These are phyloP conservation scores for Suhomyces kilbournensis DNA, from an alignment of 805 yeast genomes.

Conservation along the genomic window DNA sequence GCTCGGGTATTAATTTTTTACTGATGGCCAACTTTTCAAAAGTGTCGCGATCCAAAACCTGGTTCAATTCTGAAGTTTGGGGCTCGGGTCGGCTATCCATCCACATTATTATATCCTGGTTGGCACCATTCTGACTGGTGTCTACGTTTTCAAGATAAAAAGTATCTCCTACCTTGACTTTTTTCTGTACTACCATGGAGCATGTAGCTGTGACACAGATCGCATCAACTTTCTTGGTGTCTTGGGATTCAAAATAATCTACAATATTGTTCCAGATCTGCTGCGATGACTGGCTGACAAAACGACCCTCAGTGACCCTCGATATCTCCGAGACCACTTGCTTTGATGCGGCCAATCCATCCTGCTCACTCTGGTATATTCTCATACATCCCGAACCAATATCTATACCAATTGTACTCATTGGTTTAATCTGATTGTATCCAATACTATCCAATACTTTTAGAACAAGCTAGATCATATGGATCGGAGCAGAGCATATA, in stretches of 20 bases:
- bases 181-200: conserved; percentile 48
- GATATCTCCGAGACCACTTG: background rate
- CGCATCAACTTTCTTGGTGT: conserved; percentile 8
- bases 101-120: conserved; percentile 50
- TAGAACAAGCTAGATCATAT: background rate
- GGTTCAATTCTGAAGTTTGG: conserved; percentile 31
- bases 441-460: background rate
- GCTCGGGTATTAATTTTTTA: conserved; percentile 41
- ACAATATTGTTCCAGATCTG: conserved; percentile 26
- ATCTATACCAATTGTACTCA: conserved; percentile 41
- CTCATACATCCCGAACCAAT: conserved; percentile 52
- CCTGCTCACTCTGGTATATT: conserved; percentile 20
- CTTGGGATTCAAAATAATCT: background rate
- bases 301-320: conserved; percentile 4
- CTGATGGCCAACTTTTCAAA: conserved; percentile 3
- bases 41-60: conserved; percentile 17
- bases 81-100: conserved; percentile 50
- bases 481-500: background rate
- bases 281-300: conserved; percentile 39
- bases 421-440: background rate
- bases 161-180: conserved; percentile 9
- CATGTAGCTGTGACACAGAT: conserved; percentile 56
- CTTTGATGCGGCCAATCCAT: background rate
- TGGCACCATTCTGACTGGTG: conserved; percentile 11
- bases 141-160: conserved; percentile 33